Evolutionary conservation across 441 rosid species (phyloP), one percentile per base, ranked within the genome.

Genomic region (Populus tomentosa): DNA sequence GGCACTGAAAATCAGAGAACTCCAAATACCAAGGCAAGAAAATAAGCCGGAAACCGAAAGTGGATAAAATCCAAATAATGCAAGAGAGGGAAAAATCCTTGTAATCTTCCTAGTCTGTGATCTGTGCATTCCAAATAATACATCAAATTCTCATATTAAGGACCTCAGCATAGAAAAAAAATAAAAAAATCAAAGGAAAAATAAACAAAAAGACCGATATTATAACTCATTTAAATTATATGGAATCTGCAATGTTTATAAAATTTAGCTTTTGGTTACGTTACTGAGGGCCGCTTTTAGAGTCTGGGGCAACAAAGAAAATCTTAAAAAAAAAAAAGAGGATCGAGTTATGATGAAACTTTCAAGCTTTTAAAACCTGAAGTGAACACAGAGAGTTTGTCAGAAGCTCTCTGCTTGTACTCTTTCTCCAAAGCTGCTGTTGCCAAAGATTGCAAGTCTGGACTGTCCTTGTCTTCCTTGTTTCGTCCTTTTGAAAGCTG

Each of bases 401-500:
- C 85, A 1, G 98, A 83, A 73, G 98, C 93, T 80, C 88, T 87
- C 74, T 85, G 90, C 88, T 89, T 90, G 91, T 94, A 96, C 81
- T 89, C 95, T 80, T 91, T 94, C 91, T 94, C 95, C 86, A 94
- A 79, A 46, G 95, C 95, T 35, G 88, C 79, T 30, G 78, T 87
- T 11, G 92, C 96, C 59, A 91, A 86, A 24, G 93, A 85, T 73
- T 90, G 97, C 79, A 94, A 88, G 85, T 94, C 98, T 0, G 90
- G 86, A 75, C 91, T 83, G 77, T 92, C 97, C 77, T 87, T 96
- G 80, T 94, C 98, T 71, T 94, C 98, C 87, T 88, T 96, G 89
- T 87, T 90, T 85, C 92, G 85, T 62, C 98, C 98, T 82, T 83
- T 92, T 10, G 98, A 73, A 69, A 91, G 86, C 83, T 92, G 99